These are phyloP conservation scores for Lasiosphaeris hirsuta DNA, from an alignment of 495 filamentous ascomycete genomes.

Conservation along the genomic window DNA sequence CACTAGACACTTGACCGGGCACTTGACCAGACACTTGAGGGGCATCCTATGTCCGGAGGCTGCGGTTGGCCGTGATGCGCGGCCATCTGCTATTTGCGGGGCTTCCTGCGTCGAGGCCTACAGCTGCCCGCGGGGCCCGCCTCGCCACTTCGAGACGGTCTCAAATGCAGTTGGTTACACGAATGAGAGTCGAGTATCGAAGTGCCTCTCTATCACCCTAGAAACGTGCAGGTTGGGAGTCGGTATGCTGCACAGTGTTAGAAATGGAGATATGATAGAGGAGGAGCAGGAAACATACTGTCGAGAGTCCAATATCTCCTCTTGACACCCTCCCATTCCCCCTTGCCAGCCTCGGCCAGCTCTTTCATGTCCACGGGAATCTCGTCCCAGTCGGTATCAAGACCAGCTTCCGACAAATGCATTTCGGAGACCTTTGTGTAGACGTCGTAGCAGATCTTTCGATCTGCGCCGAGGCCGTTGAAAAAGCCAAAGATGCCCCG, in stretches of 20 bases:
- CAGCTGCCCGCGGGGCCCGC: background rate
- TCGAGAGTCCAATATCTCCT: slow-evolving; percentile 85
- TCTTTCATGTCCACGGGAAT: slow-evolving; percentile 63
- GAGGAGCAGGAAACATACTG: slow-evolving; percentile 42
- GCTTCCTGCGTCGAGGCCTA: slow-evolving; percentile 18
- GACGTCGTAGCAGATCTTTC: slow-evolving; percentile 90
- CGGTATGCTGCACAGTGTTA: slow-evolving; percentile 40
- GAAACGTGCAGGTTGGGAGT: slow-evolving; percentile 54
- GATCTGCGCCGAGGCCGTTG: slow-evolving; percentile 91
- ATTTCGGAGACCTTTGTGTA: slow-evolving; percentile 91
- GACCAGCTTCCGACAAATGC: slow-evolving; percentile 85
- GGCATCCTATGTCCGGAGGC: background rate
- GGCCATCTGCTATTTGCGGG: slow-evolving; percentile 14
- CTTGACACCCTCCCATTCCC: slow-evolving; percentile 80
- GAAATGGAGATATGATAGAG: slow-evolving; percentile 6
- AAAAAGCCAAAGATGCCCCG: slow-evolving; percentile 87
- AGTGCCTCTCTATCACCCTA: slow-evolving; percentile 41
- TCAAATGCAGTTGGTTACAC: background rate
- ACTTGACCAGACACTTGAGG: background rate
- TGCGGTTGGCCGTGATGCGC: slow-evolving; percentile 1
- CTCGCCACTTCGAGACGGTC: background rate
- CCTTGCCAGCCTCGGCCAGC: slow-evolving; percentile 48
- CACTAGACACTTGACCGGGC: background rate
- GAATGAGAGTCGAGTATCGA: background rate
- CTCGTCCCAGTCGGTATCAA: slow-evolving; percentile 83